Evolutionary conservation across 108 stramenopile genomes (phyloP), one percentile per base, ranked within the genome.

Genomic region (Discostella pseudostelligera): DNA sequence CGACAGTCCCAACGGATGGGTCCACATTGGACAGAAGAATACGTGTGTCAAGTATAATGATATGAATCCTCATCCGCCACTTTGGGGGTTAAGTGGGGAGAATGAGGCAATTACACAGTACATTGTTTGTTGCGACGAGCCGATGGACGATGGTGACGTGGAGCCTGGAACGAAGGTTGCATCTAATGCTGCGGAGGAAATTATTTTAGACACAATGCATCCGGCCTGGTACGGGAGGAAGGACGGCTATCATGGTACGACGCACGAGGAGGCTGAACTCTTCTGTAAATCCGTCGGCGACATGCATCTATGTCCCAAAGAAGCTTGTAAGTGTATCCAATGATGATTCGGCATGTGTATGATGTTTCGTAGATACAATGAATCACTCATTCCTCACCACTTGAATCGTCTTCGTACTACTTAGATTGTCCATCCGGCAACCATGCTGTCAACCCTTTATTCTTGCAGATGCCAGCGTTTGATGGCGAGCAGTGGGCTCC

Each of bases 401-500:
- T n/a, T n/a, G n/a, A n/a, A 17, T 48, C 28, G 19, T 8, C 1
- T 28, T 25, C 13, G 42, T 22, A 20, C 14, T 8, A 10, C 6
- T n/a, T 65, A 20, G 47, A 66, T 16, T 74, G 72, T 55, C 65
- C 65, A 20, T 36, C 57, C 54, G 69, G 69, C 24, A 14, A 0
- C 16, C n/a, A 49, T 9, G 10, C 4, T 12, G 20, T 12, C n/a
- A 20, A 58, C n/a, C 39, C 48, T 36, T 16, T 74, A 35, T 66
- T 66, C 42, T 60, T 59, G 9, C 47, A 58, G 8, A 59, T 17
- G 35, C 35, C 39, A 19, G 22, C 72, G 3, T 61, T 66, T 60
- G 32, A 29, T 13, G 59, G 65, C 21, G 72, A 74, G 26, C 65
- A 74, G 42, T 74, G 72, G 72, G 64, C 72, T 1, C 72, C 72